Evolutionary conservation across 2,329 filamentous ascomycete genomes (phyloP), one percentile per base, ranked within the genome.

Genomic region (Alternaria panax): DNA sequence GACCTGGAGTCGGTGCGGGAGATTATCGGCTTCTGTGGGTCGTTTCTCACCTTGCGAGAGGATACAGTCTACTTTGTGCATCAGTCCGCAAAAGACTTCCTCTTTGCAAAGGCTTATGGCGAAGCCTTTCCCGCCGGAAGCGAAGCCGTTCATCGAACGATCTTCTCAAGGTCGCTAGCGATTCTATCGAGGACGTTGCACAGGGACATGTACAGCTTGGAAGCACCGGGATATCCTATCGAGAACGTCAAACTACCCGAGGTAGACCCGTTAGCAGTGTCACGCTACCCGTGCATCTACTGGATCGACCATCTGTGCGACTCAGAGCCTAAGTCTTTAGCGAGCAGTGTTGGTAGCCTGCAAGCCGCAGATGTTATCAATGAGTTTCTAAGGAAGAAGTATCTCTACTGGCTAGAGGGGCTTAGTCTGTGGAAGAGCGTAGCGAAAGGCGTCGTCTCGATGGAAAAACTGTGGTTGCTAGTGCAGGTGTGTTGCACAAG

Each of bases 21-120:
- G 54, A 64, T 80, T 7, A 66, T 83, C 11, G 32, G 58, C 2
- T n/a, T 59, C 4, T 83, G 78, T 59, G 77, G 79, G 18, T 83
- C 78, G 5, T 36, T 36, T 36, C 32, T 36, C 5, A 36, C 16
- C 5, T 6, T 36, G 32, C 32, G 16, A 36, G 38, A 60, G 7
- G 51, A 60, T 22, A 59, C 30, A 14, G 38, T 66, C 36, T 67
- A 64, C 59, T 63, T 81, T 59, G 71, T 83, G 1, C 80, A 83
- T 58, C 76, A 81, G 54, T 82, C 80, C 0, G 81, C 79, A 0
- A 80, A 81, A 57, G 80, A 83, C 14, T 81, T 72, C 60, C 56
- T 84, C 1, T 25, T 62, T 6, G 30, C 66, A 25, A 55, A 43
- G 12, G 36, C 43, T 3, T 12, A 0, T 16, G 20, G 27, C 7